Evolutionary conservation across 1,284 basidiomycete species (phyloP).

Genomic region (Apiotrichum akiyoshidainum): DNA sequence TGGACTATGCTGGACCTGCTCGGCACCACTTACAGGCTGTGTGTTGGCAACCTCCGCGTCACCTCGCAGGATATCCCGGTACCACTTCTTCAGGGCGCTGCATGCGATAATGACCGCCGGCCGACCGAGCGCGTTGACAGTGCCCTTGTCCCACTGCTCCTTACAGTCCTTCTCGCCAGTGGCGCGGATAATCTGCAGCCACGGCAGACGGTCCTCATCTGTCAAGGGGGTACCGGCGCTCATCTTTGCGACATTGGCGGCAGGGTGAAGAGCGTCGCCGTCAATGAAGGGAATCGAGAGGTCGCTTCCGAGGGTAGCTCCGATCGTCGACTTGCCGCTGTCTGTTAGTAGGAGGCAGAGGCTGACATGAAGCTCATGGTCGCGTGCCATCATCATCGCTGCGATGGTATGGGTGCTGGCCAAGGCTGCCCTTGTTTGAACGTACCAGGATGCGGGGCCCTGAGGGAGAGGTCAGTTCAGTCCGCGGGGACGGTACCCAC

Average conservation of each 20-base stretch:
- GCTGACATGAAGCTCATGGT: too few species aligned
- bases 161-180: conserved; percentile 55
- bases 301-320: conserved; percentile 60
- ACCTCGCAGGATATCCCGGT: conserved; percentile 77
- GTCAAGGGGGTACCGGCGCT: conserved; percentile 69
- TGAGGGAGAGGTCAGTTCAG: conserved; percentile 14
- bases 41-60: conserved; percentile 36
- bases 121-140: conserved; percentile 35
- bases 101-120: conserved; percentile 74
- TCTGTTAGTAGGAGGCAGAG: not conserved
- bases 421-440: not conserved
- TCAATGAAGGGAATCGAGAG: conserved; percentile 76
- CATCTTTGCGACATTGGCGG: conserved; percentile 85
- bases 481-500: conserved; percentile 23
- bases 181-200: conserved; percentile 70
- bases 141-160: conserved; percentile 47
- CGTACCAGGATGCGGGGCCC: conserved; percentile 46
- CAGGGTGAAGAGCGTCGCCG: conserved; percentile 83
- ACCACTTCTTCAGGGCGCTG: conserved; percentile 76
- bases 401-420: not conserved
- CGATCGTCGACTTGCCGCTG: conserved; percentile 85
- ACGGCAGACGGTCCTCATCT: conserved; percentile 80
- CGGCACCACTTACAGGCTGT: conserved; percentile 6
- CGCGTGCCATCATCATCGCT: too few species aligned
- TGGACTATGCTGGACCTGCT: too few species aligned